Evolutionary conservation across 2,329 filamentous ascomycete genomes (phyloP), one percentile per base, ranked within the genome.

Genomic region (Endoconidiophora laricicola): DNA sequence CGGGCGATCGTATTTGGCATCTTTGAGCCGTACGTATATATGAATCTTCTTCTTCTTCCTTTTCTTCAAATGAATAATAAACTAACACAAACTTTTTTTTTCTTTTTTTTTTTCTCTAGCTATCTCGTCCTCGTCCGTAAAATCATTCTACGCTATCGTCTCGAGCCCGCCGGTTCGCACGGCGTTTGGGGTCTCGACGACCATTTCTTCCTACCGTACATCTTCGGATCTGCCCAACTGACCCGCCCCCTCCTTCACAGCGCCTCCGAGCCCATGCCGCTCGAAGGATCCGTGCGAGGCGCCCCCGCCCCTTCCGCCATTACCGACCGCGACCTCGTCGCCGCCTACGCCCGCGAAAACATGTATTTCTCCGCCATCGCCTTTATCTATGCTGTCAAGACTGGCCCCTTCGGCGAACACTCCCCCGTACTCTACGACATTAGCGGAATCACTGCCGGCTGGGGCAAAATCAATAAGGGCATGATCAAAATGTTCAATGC

Each of bases 401-500:
- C 74, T 55, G 91, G 91, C 0, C 90, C 91, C 0, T 98, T 98
- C 61, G 96, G 91, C 88, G 85, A 90, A 58, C 90, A 98, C 62
- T 94, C 86, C 56, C 90, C 90, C 0, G 90, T 94, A 56, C 68
- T 98, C 10, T 98, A 83, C 62, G 88, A 98, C 63, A 86, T 98
- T 40, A 94, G 86, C 0, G 91, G 91, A 9, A 83, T 98, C 55
- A 79, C 78, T 57, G 81, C 82, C 51, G 85, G 91, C n/a, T 98
- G 91, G 91, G 91, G 84, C 36, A 98, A 98, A 69, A 94, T 98
- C 60, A 55, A 98, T 66, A 88, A 88, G 70, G 91, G 91, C 47
- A 96, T 98, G 91, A 78, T 98, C 59, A 98, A 96, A 66, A 98
- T 98, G 91, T 98, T 90, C 68, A 87, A 93, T 57, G 91, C 86